phyloP scores from a whole-genome alignment of 805 yeast genomes.

The Wickerhamiella spandovensis region DNA sequence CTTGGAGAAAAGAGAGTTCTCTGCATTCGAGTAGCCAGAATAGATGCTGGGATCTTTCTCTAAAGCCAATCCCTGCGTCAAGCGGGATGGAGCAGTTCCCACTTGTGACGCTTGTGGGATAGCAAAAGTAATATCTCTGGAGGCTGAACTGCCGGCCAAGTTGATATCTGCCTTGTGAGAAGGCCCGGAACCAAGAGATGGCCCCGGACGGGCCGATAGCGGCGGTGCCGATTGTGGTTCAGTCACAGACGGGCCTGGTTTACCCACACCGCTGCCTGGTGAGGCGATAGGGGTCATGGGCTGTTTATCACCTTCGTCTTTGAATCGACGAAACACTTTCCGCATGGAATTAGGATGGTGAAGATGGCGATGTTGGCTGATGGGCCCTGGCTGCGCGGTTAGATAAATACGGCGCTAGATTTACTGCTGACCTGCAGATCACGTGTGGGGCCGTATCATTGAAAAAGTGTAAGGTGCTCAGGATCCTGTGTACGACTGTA shows the following conservation, averaged over 20 bases:
- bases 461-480: not conserved
- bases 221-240: too few species aligned
- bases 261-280: too few species aligned
- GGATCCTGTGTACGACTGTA: not conserved
- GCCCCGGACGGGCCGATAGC: too few species aligned
- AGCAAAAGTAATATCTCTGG: not conserved
- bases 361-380: not conserved
- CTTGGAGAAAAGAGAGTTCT: conserved; percentile 4
- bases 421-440: not conserved
- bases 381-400: not conserved
- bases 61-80: not conserved
- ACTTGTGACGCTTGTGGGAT: not conserved
- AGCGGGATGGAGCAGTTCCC: not conserved
- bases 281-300: not conserved
- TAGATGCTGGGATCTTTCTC: not conserved
- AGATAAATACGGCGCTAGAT: not conserved
- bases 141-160: too few species aligned
- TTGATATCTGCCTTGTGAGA: too few species aligned
- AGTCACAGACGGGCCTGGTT: too few species aligned
- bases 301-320: not conserved
- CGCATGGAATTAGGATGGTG: conserved; percentile 1
- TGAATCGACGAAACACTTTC: not conserved
- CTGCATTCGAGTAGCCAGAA: not conserved
- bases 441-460: not conserved
- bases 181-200: too few species aligned